These are phyloP conservation scores for Nakazawaea wyomingensis DNA, from an alignment of 805 yeast species.

Conservation along the genomic window DNA sequence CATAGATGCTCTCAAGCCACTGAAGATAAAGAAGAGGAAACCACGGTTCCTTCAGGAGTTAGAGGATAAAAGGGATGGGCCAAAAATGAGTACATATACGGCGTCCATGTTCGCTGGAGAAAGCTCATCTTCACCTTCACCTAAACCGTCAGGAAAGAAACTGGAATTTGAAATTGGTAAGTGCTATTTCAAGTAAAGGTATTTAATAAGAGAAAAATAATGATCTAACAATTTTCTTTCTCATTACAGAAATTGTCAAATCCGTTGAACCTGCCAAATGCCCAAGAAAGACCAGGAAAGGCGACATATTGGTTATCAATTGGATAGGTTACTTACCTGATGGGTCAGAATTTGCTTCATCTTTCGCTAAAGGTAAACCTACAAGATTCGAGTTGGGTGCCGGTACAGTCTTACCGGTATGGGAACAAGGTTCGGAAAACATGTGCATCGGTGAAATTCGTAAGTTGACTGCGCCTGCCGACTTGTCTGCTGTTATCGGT, in stretches of 20 bases:
- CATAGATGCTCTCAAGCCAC: background rate
- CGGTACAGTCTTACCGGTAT: conserved; percentile 79
- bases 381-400: conserved; percentile 64
- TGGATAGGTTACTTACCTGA: conserved; percentile 67
- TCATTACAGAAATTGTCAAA: conserved; percentile 39
- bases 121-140: background rate
- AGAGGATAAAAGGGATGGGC: background rate
- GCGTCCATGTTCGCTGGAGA: background rate
- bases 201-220: background rate
- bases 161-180: conserved; percentile 6
- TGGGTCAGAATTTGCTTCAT: conserved; percentile 73
- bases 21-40: conserved; percentile 3
- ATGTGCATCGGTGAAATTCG: conserved; percentile 91
- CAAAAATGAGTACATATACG: conserved; percentile 1
- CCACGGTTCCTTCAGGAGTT: conserved; percentile 5
- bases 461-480: conserved; percentile 70
- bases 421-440: conserved; percentile 73
- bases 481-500: conserved; percentile 63
- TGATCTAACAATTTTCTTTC: too few species aligned
- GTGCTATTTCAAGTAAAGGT: background rate
- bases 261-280: conserved; percentile 51
- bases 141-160: background rate
- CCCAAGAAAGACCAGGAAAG: conserved; percentile 47
- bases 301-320: conserved; percentile 70
- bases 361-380: conserved; percentile 60